These are phyloP conservation scores for Pilatotrama ljubarskyi DNA, from an alignment of 768 basidiomycete genomes.

Conservation along the genomic window DNA sequence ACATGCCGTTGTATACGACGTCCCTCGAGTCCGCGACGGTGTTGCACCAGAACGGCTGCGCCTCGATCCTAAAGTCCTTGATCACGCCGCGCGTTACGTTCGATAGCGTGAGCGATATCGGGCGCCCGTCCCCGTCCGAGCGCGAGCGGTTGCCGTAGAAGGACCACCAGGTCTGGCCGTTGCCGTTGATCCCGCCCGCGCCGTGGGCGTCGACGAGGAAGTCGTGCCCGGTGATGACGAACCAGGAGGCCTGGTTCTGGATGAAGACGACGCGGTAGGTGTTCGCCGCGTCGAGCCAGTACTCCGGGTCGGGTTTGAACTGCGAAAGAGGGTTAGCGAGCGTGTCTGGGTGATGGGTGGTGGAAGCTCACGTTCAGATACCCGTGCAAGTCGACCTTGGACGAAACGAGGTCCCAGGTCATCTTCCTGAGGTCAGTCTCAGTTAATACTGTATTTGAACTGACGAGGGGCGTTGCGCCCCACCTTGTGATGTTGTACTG, in stretches of 20 bases:
- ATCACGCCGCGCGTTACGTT: conserved; percentile 45
- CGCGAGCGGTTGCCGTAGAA: conserved; percentile 45
- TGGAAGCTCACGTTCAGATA: conserved; percentile 41
- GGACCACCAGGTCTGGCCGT: conserved; percentile 64
- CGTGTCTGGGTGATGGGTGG: background rate
- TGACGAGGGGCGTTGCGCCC: too few relatives aligned
- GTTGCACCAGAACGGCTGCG: conserved; percentile 65
- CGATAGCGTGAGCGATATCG: conserved; percentile 54
- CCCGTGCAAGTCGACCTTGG: conserved; percentile 45
- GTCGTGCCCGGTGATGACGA: conserved; percentile 56
- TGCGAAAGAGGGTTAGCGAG: conserved; percentile 20
- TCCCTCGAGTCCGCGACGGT: conserved; percentile 50
- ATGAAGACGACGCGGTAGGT: conserved; percentile 64
- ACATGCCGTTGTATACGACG: conserved; percentile 58
- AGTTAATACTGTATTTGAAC: too few relatives aligned
- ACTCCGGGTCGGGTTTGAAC: conserved; percentile 57
- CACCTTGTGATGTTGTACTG: conserved; percentile 55
- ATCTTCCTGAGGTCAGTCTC: conserved; percentile 41
- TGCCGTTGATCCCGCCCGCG: conserved; percentile 58
- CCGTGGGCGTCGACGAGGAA: conserved; percentile 57
- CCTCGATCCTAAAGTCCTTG: conserved; percentile 51
- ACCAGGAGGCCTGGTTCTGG: conserved; percentile 67
- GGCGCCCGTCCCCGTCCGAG: conserved; percentile 57
- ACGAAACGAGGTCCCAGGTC: conserved; percentile 50
- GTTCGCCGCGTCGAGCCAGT: conserved; percentile 54